Base-by-base conservation (phyloP, 2,329 filamentous ascomycete genomes). In the Xylariaceae sp. region DNA sequence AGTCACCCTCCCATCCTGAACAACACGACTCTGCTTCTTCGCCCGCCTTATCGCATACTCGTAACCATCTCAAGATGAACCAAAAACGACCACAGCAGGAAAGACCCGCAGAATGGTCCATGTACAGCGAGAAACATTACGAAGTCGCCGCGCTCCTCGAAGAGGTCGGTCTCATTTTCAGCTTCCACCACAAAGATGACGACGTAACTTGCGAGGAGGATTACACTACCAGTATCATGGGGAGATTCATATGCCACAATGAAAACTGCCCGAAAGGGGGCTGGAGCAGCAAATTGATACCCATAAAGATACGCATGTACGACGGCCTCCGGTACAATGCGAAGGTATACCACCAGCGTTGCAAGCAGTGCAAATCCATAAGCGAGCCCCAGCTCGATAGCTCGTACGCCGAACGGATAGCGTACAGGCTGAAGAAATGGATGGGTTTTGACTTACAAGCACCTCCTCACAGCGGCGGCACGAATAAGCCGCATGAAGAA, bases 401-500 rank as follows among this genome's bases (percentile, higher is more conserved):
- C 1, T 64, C 66, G 17, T 71, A 71, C 35, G 59, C 64, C 2
- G 67, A 70, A 11, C 62, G 69, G 39, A 63, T 70, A 3, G 55
- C 68, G 3, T 69, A 71, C 39, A 54, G 69, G 42, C 53, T 71
- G 15, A 69, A 67, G 62, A 66, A 60, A n/a, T 70, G 68, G 68
- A 61, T 56, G 6, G 68, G 66, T 1, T 56, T 68, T 4, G 1
- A 18, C 17, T 18, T 18, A 18, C 17, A 23, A 8, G 4, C 64
- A 47, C 63, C 56, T 2, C 34, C 8, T 13, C 56, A 62, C 10
- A 34, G 34, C 0, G 23, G 17, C 8, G 49, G 47, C 6, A 56
- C 18, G 11, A 54, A 45, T 7, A 45, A 39, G n/a, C 64, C 62
- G 10, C 66, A 68, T 47, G 8, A 58, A 30, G 11, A 13, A 1